Evolutionary conservation across 768 basidiomycete genomes (phyloP).

Genomic region (Russula brevipes): DNA sequence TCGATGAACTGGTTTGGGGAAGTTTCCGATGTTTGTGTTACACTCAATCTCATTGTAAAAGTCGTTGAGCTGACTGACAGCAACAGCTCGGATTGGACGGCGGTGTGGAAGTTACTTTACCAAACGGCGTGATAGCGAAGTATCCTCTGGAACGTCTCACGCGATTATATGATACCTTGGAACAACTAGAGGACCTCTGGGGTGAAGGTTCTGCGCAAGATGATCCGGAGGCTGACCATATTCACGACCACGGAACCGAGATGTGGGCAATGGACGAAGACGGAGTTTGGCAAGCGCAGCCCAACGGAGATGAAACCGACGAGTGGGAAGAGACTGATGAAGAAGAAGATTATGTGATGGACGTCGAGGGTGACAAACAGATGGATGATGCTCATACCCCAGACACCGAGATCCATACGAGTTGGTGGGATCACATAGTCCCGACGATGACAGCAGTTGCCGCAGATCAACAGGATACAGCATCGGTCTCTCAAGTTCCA

Average conservation of each 20-base stretch:
- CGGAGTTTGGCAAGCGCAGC: conserved; percentile 32
- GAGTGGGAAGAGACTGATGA: conserved; percentile 35
- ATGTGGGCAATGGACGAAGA: conserved; percentile 42
- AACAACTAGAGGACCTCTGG: conserved; percentile 70
- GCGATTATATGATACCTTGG: conserved; percentile 73
- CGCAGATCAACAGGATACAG: conserved; percentile 17
- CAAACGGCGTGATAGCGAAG: conserved; percentile 44
- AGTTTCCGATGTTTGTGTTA: conserved; percentile 58
- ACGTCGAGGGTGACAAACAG: conserved; percentile 34
- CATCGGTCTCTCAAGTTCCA: conserved; percentile 22
- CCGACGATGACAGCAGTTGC: conserved; percentile 12
- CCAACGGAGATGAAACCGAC: conserved; percentile 29
- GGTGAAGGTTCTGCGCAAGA: conserved; percentile 40
- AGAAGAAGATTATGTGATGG: conserved; percentile 37
- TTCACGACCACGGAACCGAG: conserved; percentile 37
- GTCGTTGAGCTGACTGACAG: conserved; percentile 10
- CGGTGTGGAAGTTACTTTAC: conserved; percentile 64
- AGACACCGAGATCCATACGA: conserved; percentile 16
- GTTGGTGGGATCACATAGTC: conserved; percentile 23
- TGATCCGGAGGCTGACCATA: conserved; percentile 34
- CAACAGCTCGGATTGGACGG: conserved; percentile 69
- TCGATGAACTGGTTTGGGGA: conserved; percentile 80
- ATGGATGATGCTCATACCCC: conserved; percentile 14
- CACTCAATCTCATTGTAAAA: background rate
- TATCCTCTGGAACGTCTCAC: conserved; percentile 68